Evolutionary conservation across 1,139 yeast species (phyloP).

Genomic region (Yarrowia galli): DNA sequence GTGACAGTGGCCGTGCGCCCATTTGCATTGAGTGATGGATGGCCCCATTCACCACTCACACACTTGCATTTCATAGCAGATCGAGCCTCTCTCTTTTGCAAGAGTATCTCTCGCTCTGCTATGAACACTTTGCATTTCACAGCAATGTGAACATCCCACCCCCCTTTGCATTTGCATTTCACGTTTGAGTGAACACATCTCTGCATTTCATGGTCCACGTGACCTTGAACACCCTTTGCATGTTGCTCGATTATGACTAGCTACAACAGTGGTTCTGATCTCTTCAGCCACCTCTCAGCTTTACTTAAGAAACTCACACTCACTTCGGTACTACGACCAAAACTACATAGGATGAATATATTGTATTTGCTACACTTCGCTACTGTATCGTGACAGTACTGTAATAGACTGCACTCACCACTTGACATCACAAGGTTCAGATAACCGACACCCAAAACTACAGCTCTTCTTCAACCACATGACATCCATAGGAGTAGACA

Average conservation of each 20-base stretch:
- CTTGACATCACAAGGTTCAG: too few species aligned
- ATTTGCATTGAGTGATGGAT: background rate
- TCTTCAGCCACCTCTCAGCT: background rate
- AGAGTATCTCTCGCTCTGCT: background rate
- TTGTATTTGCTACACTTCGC: too few species aligned
- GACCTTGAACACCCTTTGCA: background rate
- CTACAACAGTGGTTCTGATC: background rate
- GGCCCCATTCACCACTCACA: background rate
- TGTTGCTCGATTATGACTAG: background rate
- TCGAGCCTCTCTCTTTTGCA: too few species aligned
- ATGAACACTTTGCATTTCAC: conserved; percentile 8
- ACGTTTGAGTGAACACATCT: background rate
- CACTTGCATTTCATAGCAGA: conserved; percentile 6
- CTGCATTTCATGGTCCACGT: background rate
- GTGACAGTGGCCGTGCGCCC: conserved; percentile 15
- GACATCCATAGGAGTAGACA: conserved; percentile 63
- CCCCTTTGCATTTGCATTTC: conserved; percentile 19
- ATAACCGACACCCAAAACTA: too few species aligned
- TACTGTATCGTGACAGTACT: too few species aligned
- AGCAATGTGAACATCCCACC: too few species aligned
- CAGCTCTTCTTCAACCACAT: conserved; percentile 4
- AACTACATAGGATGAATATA: too few species aligned
- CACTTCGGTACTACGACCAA: background rate
- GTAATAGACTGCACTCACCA: too few species aligned
- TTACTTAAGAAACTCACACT: background rate